A percentile compares a stretch with the other conserved stretches of the same genome.
These are phyloP conservation scores for Penicillium glabrum DNA, from an alignment of 2,329 filamentous ascomycete species.

Conservation along the genomic window DNA sequence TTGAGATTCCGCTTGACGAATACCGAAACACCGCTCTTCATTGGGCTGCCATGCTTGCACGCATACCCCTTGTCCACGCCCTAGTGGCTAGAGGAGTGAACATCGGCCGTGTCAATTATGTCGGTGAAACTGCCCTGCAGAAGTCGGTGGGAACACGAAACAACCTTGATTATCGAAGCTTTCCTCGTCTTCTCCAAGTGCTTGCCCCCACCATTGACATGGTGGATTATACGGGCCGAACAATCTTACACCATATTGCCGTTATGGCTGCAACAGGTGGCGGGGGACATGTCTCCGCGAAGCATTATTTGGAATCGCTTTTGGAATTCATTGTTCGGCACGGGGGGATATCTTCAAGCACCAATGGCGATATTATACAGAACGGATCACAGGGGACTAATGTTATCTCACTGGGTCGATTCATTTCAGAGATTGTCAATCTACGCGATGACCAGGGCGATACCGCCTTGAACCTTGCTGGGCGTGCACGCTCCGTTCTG, in stretches of 20 bases:
- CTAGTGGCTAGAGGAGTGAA: constrained; percentile 83
- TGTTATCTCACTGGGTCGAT: constrained; percentile 84
- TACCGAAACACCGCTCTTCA: constrained; percentile 85
- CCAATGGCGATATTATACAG: constrained; percentile 28
- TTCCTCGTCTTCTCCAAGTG: constrained; percentile 85
- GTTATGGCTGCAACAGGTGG: constrained; percentile 95
- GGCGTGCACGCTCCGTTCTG: constrained; percentile 91
- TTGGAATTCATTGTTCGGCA: constrained; percentile 93
- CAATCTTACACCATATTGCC: constrained; percentile 93
- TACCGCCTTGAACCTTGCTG: constrained; percentile 90
- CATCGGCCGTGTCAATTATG: constrained; percentile 82
- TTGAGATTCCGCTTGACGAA: constrained; percentile 89
- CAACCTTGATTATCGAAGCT: constrained; percentile 85
- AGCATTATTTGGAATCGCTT: constrained; percentile 93
- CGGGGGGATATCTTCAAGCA: constrained; percentile 59
- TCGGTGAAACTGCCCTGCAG: constrained; percentile 90
- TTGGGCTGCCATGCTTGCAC: constrained; percentile 91
- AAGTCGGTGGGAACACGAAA: constrained; percentile 91
- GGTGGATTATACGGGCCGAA: constrained; percentile 83
- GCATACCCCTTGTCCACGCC: constrained; percentile 76
- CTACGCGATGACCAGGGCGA: constrained; percentile 91
- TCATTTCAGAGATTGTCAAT: constrained; percentile 97
- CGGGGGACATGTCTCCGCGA: constrained; percentile 76
- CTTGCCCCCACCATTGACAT: constrained; percentile 88
- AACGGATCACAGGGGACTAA: constrained; percentile 41